A percentile compares a stretch with the other conserved stretches of the same genome.
These are phyloP conservation scores for Stagonosporopsis vannaccii DNA, from an alignment of 2,329 filamentous ascomycete genomes.

Conservation along the genomic window DNA sequence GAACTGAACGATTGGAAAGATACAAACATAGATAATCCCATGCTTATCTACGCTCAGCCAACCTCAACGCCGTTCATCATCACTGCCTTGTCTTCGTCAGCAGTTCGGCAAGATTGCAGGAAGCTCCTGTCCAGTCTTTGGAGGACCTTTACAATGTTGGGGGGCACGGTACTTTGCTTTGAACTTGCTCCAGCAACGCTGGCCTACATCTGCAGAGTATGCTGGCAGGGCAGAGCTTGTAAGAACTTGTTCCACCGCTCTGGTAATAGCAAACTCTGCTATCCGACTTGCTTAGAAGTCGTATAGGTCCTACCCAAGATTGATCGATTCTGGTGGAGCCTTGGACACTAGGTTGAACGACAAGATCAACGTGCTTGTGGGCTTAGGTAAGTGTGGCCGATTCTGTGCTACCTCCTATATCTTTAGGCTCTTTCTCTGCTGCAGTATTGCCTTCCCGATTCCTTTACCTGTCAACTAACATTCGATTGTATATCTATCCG, in stretches of 20 bases:
- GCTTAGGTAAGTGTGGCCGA: conserved; percentile 2
- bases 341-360: conserved; percentile 4
- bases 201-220: conserved; percentile 12
- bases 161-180: conserved; percentile 6
- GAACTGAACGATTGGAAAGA: no score
- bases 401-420: neutral
- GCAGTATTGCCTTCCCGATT: conserved; percentile 12
- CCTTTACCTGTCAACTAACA: conserved; percentile 10
- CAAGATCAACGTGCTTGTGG: conserved; percentile 12
- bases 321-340: conserved; percentile 5
- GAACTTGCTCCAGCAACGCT: conserved; percentile 14
- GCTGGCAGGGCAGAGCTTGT: conserved; percentile 12
- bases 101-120: neutral
- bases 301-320: conserved; percentile 10
- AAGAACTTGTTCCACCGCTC: conserved; percentile 9
- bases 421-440: neutral
- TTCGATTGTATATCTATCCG: conserved; percentile 14
- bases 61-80: no score
- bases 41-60: no score
- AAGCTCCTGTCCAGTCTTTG: neutral
- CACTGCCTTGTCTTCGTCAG: no score
- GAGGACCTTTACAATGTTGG: neutral
- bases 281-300: conserved; percentile 18
- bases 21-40: no score
- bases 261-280: conserved; percentile 1